Base-by-base conservation (phyloP, 179 eudicot genomes). In the Drosera spatulata region DNA sequence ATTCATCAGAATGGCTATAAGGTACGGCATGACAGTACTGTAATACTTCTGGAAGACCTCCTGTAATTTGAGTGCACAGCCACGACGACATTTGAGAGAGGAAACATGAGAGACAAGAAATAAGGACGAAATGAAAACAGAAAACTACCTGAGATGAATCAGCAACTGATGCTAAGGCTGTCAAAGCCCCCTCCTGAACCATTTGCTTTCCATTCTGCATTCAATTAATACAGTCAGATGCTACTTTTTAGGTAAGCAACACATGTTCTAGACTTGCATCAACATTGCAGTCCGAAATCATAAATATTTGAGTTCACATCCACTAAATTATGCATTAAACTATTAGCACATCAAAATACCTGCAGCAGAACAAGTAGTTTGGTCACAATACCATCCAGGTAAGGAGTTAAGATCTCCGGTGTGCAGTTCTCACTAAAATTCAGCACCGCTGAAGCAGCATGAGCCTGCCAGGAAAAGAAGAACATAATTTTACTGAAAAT, bases 361-460 rank as follows among this genome's bases (percentile, higher is more conserved):
- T 66, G 64, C 10, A 66, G 57, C 14, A 59, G 51, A 8, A 50
- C 70, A 52, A 66, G 70, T 56, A 66, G 59, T 66, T 59, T 66
- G 39, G 45, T 59, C 11, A 66, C 59, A 40, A 66, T 66, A 39
- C 59, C 70, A 53, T 60, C 58, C 59, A 66, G 37, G 53, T 66
- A 66, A 51, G 70, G 70, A 11, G 50, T 72, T 58, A 72, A 72
- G 64, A 72, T 67, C 63, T 72, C 71, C 39, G 76, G 68, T 50
- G 76, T 72, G 66, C 71, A 72, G 39, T 64, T 72, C 43, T 72
- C 71, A 56, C 68, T 72, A 68, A 72, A 72, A 58, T 67, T 67
- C 58, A 59, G 53, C 61, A 72, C 64, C 37, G 76, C 71, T 53
- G 71, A 67, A 43, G 75, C 64, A 42, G 72, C 76, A 63, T 67